Evolutionary conservation across 2,329 filamentous ascomycete species (phyloP).

Genomic region (Phaeosphaeria sp.): DNA sequence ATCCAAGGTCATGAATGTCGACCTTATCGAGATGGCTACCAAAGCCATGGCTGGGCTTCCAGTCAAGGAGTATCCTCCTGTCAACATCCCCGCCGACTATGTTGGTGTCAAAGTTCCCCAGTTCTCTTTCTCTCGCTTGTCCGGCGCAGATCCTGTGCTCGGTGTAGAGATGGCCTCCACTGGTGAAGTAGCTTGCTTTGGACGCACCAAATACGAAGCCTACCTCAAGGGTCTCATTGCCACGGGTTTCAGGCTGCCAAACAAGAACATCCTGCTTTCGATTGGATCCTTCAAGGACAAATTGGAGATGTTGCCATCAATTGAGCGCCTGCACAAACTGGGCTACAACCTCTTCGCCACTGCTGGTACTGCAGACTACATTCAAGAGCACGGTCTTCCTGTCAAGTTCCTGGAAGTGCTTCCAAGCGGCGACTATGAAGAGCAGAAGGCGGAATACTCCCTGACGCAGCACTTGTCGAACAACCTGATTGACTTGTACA

Average conservation of each 20-base stretch:
- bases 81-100: conserved; percentile 77
- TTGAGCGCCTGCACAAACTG: conserved; percentile 85
- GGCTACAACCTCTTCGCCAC: conserved; percentile 97
- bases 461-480: conserved; percentile 95
- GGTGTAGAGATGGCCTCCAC: conserved; percentile 99
- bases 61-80: conserved; percentile 80
- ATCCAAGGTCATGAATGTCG: conserved; percentile 97
- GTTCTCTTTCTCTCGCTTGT: conserved; percentile 97
- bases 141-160: conserved; percentile 92
- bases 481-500: conserved; percentile 98
- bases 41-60: conserved; percentile 92
- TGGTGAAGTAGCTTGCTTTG: conserved; percentile 96
- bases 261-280: conserved; percentile 92
- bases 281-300: conserved; percentile 99
- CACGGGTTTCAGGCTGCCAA: conserved; percentile 94
- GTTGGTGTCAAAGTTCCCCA: conserved; percentile 98
- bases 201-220: conserved; percentile 93
- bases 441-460: conserved; percentile 94
- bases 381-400: conserved; percentile 88
- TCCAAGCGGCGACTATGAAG: conserved; percentile 64
- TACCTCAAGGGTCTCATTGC: conserved; percentile 96
- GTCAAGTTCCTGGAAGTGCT: conserved; percentile 95
- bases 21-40: conserved; percentile 97
- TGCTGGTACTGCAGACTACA: conserved; percentile 93
- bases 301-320: conserved; percentile 92